These are phyloP conservation scores for Mycena epipterygia DNA, from an alignment of 768 basidiomycete species.

Conservation along the genomic window DNA sequence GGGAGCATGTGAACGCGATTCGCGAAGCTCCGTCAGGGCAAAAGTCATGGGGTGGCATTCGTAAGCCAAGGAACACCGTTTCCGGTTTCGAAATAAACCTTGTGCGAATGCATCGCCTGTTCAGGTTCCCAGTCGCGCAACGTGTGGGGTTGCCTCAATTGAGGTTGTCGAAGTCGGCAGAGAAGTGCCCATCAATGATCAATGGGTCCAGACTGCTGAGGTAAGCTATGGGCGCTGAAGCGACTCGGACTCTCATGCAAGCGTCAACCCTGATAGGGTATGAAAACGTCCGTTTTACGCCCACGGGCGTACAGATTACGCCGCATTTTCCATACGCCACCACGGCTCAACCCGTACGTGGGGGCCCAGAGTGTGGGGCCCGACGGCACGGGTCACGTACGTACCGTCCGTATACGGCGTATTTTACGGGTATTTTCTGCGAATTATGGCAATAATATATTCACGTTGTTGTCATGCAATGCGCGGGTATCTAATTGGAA, in stretches of 20 bases:
- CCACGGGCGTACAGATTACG: not conserved
- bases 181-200: too few relatives aligned
- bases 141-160: too few relatives aligned
- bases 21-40: conserved; percentile 5
- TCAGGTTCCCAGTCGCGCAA: too few relatives aligned
- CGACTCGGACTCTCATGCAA: too few relatives aligned
- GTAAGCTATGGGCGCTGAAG: too few relatives aligned
- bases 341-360: not conserved
- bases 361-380: not conserved
- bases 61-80: conserved; percentile 15
- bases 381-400: not conserved
- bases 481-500: too few relatives aligned
- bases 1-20: conserved; percentile 20
- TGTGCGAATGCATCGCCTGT: conserved; percentile 3
- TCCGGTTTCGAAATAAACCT: conserved; percentile 12
- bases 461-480: too few relatives aligned
- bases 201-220: too few relatives aligned
- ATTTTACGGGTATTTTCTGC: too few relatives aligned
- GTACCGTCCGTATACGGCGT: not conserved
- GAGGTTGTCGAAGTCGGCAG: too few relatives aligned
- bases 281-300: not conserved
- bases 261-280: not conserved
- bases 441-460: too few relatives aligned
- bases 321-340: not conserved
- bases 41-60: conserved; percentile 14